Evolutionary conservation across 2,329 filamentous ascomycete genomes (phyloP), one percentile per base, ranked within the genome.

Genomic region (Gyromitra esculenta): DNA sequence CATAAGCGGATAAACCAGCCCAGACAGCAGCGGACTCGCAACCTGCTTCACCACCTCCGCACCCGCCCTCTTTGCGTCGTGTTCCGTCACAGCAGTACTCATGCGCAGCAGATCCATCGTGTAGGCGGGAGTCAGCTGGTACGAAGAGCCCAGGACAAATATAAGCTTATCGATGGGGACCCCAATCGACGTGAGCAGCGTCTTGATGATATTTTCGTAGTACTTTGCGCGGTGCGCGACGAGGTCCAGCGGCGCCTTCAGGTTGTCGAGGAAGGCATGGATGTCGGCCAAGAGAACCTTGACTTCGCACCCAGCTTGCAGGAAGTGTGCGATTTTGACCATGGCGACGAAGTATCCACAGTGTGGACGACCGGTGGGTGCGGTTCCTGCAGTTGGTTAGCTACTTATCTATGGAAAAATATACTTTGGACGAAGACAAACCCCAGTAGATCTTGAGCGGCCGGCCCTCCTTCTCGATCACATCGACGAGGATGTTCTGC

Each of bases 1-100:
- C 84, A 99, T 90, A 62, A 96, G 87, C 0, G 93, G 92, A 86
- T 96, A 96, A 77, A 95, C 88, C 11, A 95, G 86, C 0, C 92
- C 92, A 73, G 88, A 89, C 70, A 96, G 83, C 1, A 91, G 88
- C 8, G 91, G 89, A 81, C 95, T 94, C 73, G 89, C 88, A 2
- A 91, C 90, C 85, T 98, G 94, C 87, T 98, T 98, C 79, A 99
- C 95, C 6, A 98, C 89, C 84, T 98, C 96, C 1, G 93, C 92
- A 50, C 95, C 95, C 0, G 95, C 94, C 84, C 93, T 96, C 84
- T 94, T 93, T 15, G 94, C 93, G 82, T 96, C 90, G 82, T 94
- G 90, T 84, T 94, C 90, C 13, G 90, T 91, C 4, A 91, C 89
- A 68, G 92, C 84, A 2, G 89, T 89, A 59, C 87, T 88, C 79